Percentiles rank a stretch among this genome's conserved stretches.
phyloP scores from a whole-genome alignment of 176 grass and related monocot genomes.

The Hordeum vulgare region DNA sequence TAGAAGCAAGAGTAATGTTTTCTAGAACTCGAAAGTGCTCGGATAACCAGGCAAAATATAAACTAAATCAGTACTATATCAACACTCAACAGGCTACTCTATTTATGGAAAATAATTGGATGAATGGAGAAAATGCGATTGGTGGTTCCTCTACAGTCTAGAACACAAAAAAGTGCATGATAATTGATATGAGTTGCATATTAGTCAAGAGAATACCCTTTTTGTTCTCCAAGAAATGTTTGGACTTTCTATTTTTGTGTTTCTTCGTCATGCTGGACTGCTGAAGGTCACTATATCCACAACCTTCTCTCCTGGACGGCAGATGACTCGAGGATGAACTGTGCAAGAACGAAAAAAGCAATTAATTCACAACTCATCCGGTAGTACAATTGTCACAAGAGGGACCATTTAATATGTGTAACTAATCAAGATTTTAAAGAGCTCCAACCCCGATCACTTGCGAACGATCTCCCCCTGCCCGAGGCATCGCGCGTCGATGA shows the following conservation, averaged over 20 bases:
- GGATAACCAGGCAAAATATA: not conserved
- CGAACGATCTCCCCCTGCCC: no score
- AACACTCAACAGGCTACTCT: not conserved
- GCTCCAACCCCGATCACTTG: no score
- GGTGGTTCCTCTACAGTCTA: not conserved
- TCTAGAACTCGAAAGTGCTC: not conserved
- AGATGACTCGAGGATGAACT: not conserved
- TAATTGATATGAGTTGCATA: not conserved
- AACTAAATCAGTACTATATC: not conserved
- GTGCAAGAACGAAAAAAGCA: not conserved
- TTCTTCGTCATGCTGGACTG: conserved; percentile 57
- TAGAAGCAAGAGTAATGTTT: not conserved
- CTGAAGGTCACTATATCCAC: not conserved
- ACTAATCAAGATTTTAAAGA: not conserved
- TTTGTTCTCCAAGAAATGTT: conserved; percentile 61
- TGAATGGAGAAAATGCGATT: not conserved
- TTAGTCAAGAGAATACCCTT: conserved; percentile 40
- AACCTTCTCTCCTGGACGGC: not conserved
- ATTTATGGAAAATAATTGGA: not conserved
- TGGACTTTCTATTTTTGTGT: conserved; percentile 51
- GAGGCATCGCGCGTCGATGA: no score
- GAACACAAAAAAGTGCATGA: not conserved
- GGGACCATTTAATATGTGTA: not conserved
- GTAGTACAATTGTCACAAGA: not conserved
- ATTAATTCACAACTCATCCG: not conserved